These are phyloP conservation scores for Zalaria sp. DNA, from an alignment of 2,329 filamentous ascomycete species.

Conservation along the genomic window DNA sequence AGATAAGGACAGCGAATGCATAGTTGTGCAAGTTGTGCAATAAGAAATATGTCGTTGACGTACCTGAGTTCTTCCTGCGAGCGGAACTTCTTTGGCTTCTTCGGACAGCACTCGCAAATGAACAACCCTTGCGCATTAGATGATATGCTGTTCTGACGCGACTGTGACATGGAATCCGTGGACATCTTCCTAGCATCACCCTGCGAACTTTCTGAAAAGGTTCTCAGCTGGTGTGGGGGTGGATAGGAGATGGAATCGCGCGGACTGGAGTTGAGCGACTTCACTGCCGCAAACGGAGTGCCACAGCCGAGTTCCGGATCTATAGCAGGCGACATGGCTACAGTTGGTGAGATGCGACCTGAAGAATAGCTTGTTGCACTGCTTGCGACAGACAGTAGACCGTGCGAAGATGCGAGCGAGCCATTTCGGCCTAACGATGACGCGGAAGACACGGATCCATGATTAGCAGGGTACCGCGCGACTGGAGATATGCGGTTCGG, in stretches of 20 bases:
- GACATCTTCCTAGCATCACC: slow-evolving; percentile 30
- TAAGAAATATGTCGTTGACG: slow-evolving; percentile 15
- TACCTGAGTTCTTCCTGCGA: slow-evolving; percentile 73
- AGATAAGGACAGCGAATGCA: neutral
- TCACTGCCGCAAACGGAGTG: slow-evolving; percentile 39
- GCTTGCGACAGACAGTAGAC: slow-evolving; percentile 43
- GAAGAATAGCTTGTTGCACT: slow-evolving; percentile 52
- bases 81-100: slow-evolving; percentile 93
- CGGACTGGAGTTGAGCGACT: slow-evolving; percentile 27
- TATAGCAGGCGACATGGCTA: slow-evolving; percentile 41
- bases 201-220: slow-evolving; percentile 25
- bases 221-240: slow-evolving; percentile 26
- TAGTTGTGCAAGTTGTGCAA: neutral
- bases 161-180: slow-evolving; percentile 26
- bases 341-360: slow-evolving; percentile 44
- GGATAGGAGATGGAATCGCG: slow-evolving; percentile 23
- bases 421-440: slow-evolving; percentile 48
- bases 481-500: slow-evolving; percentile 41
- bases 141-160: slow-evolving; percentile 32
- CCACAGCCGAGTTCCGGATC: slow-evolving; percentile 40
- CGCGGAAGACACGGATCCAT: slow-evolving; percentile 50
- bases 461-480: slow-evolving; percentile 37
- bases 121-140: slow-evolving; percentile 43
- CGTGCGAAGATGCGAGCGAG: slow-evolving; percentile 48
- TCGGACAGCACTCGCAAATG: slow-evolving; percentile 90